Percentiles rank a stretch among this genome's conserved stretches.
Conservation (phyloP, 2,329 filamentous ascomycete species). For the Nigrospora osmanthi region DNA sequence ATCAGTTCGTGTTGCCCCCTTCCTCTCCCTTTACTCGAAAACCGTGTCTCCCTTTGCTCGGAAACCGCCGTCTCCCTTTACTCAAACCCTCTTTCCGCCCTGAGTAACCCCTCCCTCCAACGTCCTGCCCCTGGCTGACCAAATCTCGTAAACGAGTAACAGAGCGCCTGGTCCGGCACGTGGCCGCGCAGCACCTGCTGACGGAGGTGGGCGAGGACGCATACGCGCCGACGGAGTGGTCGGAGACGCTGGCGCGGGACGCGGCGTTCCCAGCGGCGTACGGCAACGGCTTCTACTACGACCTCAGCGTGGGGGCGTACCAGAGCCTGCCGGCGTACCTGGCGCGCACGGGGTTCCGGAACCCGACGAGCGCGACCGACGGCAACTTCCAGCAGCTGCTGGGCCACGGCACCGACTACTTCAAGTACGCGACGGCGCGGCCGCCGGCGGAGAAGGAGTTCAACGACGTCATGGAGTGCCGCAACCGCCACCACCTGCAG, state of each 20-base stretch:
- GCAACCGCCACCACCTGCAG: not conserved
- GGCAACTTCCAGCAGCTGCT: conserved; percentile 8
- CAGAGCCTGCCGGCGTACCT: conserved; percentile 6
- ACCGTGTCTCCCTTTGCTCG: too few species aligned
- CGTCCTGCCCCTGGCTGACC: not conserved
- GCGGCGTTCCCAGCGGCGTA: conserved; percentile 5
- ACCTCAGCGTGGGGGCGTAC: conserved; percentile 8
- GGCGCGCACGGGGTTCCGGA: conserved; percentile 7
- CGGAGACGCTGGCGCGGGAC: conserved; percentile 4
- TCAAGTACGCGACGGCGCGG: not conserved
- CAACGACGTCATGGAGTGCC: conserved; percentile 2
- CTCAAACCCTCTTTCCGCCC: too few species aligned
- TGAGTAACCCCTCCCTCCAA: too few species aligned
- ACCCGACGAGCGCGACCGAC: conserved; percentile 8
- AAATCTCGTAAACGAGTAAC: not conserved
- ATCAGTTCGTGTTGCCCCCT: conserved; percentile 13
- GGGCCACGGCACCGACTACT: not conserved
- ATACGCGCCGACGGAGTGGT: conserved; percentile 7
- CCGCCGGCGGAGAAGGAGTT: conserved; percentile 3
- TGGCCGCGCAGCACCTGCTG: conserved; percentile 8
- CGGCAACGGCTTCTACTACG: conserved; percentile 7
- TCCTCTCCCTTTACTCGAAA: not conserved
- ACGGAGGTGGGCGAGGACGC: conserved; percentile 8
- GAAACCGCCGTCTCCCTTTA: too few species aligned
- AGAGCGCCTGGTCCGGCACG: conserved; percentile 9